phyloP scores from a whole-genome alignment of 352 stramenopile species.

The Pythium aphanidermatum region DNA sequence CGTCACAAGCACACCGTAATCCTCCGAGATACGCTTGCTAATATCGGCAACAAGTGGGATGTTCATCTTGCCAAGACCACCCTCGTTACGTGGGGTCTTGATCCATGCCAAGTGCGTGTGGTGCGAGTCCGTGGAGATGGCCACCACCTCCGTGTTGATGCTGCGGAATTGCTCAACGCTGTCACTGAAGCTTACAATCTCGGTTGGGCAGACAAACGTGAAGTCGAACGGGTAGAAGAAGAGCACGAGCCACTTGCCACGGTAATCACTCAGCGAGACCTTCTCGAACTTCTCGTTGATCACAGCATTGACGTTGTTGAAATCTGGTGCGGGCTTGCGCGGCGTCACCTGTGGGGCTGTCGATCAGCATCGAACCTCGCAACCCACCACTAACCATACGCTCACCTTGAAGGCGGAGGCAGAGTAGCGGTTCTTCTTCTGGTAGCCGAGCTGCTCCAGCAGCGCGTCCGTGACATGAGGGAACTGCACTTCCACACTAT shows the following conservation, averaged over 20 bases:
- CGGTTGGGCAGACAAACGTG: slow-evolving; percentile 82
- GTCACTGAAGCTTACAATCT: slow-evolving; percentile 82
- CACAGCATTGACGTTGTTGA: slow-evolving; percentile 74
- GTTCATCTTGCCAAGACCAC: slow-evolving; percentile 78
- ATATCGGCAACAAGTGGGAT: slow-evolving; percentile 78
- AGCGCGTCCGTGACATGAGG: slow-evolving; percentile 67
- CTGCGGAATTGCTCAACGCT: slow-evolving; percentile 58
- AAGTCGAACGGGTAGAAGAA: slow-evolving; percentile 89
- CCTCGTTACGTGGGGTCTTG: slow-evolving; percentile 71
- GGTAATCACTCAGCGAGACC: slow-evolving; percentile 68
- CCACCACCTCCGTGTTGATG: slow-evolving; percentile 75
- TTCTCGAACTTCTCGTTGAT: slow-evolving; percentile 77
- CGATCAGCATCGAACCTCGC: too few species aligned
- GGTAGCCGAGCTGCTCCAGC: slow-evolving; percentile 66
- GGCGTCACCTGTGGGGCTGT: slow-evolving; percentile 52
- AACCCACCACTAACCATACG: too few species aligned
- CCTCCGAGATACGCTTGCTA: slow-evolving; percentile 78
- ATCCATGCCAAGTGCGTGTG: slow-evolving; percentile 83
- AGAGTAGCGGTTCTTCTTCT: slow-evolving; percentile 81
- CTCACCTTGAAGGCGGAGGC: slow-evolving; percentile 56
- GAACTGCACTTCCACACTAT: slow-evolving; percentile 70
- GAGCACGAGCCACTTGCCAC: slow-evolving; percentile 74
- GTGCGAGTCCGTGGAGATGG: slow-evolving; percentile 80
- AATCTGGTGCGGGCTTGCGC: slow-evolving; percentile 60
- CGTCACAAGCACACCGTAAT: slow-evolving; percentile 82